These are phyloP conservation scores for Cymodocea nodosa DNA, from an alignment of 116 monocot species.

Conservation along the genomic window DNA sequence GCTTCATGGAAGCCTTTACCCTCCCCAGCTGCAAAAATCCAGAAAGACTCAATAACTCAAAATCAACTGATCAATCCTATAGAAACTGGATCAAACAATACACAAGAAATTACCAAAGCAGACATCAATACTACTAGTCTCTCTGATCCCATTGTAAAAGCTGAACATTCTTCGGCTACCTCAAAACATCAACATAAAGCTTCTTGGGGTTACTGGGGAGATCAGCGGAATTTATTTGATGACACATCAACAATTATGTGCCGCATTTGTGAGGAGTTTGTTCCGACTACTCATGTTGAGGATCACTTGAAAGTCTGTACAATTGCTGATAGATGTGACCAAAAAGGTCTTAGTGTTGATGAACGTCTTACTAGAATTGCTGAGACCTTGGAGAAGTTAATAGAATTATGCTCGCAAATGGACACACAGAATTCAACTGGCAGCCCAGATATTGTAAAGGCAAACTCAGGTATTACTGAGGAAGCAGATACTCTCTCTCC, in stretches of 20 bases:
- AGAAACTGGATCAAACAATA: constrained; percentile 9
- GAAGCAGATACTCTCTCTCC: constrained; percentile 76
- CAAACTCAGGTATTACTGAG: constrained; percentile 58
- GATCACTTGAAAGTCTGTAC: constrained; percentile 85
- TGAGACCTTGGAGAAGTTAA: constrained; percentile 72
- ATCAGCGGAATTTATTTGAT: constrained; percentile 65
- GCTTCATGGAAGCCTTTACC: constrained; percentile 85
- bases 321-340: constrained; percentile 86
- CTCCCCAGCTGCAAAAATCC: constrained; percentile 31
- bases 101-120: constrained; percentile 14
- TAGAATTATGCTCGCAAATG: constrained; percentile 53
- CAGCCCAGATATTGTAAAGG: constrained; percentile 68
- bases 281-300: constrained; percentile 78
- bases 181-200: constrained; percentile 69
- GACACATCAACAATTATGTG: constrained; percentile 79
- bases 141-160: constrained; percentile 32
- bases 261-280: constrained; percentile 98
- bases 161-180: constrained; percentile 33
- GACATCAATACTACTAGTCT: constrained; percentile 21
- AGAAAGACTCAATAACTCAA: constrained; percentile 25
- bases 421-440: constrained; percentile 41
- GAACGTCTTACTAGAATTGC: constrained; percentile 83
- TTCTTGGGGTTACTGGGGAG: constrained; percentile 92
- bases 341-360: constrained; percentile 87
- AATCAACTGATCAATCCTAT: constrained; percentile 20